Conservation (phyloP, 805 yeast species). For the Suhomyces sp. region DNA sequence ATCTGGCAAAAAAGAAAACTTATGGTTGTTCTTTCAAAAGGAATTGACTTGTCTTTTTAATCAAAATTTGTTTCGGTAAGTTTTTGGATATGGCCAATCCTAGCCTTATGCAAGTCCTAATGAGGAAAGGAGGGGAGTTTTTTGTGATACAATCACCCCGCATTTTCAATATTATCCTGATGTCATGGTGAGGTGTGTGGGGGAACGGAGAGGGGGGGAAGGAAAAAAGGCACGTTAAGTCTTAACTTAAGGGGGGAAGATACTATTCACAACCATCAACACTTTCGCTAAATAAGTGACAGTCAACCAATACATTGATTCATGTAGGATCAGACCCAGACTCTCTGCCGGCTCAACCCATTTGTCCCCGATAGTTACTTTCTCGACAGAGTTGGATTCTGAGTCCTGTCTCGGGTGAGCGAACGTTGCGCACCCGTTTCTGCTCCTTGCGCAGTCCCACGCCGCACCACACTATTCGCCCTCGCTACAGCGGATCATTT, state of each 20-base stretch:
- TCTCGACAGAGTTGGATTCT: not conserved
- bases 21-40: not conserved
- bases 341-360: not conserved
- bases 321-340: not conserved
- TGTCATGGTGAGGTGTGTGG: constrained; percentile 1
- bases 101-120: not conserved
- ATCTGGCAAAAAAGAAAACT: not conserved
- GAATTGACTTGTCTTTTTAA: constrained; percentile 1
- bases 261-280: not conserved
- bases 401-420: not conserved
- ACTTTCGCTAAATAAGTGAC: not conserved
- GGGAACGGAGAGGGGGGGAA: not conserved
- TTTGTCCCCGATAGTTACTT: not conserved
- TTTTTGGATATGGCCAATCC: not conserved
- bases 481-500: not conserved
- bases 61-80: not conserved
- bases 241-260: not conserved
- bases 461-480: not conserved
- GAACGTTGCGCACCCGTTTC: not conserved
- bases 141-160: constrained; percentile 12
- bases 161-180: constrained; percentile 3
- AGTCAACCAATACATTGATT: not conserved
- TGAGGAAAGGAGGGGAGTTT: constrained; percentile 9
- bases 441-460: not conserved
- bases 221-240: not conserved